Conservation (phyloP, 202 grass and related monocot species). For the Eragrostis tef region DNA sequence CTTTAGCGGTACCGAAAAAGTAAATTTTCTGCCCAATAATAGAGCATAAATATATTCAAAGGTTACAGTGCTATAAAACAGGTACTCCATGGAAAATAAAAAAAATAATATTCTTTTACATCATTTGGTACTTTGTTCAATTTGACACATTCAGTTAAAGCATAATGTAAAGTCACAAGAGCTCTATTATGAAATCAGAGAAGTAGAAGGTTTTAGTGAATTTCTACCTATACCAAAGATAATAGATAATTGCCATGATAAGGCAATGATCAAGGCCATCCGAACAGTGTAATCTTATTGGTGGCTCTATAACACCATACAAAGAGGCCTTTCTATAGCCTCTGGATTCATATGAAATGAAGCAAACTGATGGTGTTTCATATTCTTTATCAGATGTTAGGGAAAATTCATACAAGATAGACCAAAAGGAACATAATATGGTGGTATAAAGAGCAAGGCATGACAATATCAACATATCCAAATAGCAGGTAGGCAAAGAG, state of each 20-base stretch:
- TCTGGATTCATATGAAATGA: background rate
- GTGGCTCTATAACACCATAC: background rate
- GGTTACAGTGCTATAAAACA: too few relatives aligned
- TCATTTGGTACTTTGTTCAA: background rate
- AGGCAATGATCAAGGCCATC: too few relatives aligned
- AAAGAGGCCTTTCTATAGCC: background rate
- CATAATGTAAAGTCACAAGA: background rate
- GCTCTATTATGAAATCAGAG: too few relatives aligned
- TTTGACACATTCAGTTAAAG: background rate
- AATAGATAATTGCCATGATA: too few relatives aligned
- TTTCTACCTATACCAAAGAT: too few relatives aligned
- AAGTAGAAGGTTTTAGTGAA: background rate
- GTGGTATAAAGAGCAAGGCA: background rate
- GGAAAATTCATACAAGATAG: background rate
- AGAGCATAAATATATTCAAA: too few relatives aligned
- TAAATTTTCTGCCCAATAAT: too few relatives aligned
- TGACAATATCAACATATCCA: background rate
- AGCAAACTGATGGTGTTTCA: background rate
- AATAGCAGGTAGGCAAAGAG: constrained; percentile 9
- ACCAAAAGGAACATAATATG: background rate
- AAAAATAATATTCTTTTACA: too few relatives aligned
- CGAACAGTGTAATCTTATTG: too few relatives aligned
- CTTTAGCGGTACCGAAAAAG: background rate
- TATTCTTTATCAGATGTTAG: background rate
- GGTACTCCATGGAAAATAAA: too few relatives aligned